Percentiles rank a stretch among this genome's conserved stretches.
phyloP scores from a whole-genome alignment of 202 grass and related monocot species.

The Hordeum pubiflorum region DNA sequence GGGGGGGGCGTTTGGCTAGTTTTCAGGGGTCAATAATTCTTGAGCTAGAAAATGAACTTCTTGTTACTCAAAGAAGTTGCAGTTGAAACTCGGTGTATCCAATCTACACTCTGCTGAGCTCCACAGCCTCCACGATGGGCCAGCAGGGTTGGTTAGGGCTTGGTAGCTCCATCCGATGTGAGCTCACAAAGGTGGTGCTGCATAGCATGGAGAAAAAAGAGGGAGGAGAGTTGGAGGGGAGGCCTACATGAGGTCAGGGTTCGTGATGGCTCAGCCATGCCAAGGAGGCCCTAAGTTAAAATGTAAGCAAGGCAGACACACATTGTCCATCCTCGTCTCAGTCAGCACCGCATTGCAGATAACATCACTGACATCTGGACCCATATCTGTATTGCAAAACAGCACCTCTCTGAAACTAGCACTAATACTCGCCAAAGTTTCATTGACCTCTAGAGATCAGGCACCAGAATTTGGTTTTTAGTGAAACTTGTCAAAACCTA shows the following conservation, averaged over 20 bases:
- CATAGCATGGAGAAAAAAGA: too few species aligned
- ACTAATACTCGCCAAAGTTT: neutral
- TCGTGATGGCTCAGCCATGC: neutral
- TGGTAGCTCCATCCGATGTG: too few species aligned
- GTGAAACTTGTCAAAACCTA: constrained; percentile 12
- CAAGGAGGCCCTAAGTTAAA: neutral
- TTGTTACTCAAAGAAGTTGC: neutral
- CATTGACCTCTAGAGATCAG: neutral
- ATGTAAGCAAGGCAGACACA: neutral
- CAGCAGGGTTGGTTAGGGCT: too few species aligned
- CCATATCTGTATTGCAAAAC: neutral
- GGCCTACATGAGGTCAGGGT: too few species aligned
- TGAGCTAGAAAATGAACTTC: neutral
- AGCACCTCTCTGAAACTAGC: neutral
- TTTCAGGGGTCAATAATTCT: neutral
- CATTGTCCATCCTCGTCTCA: neutral
- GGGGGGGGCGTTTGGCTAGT: neutral
- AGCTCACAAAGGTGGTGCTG: too few species aligned
- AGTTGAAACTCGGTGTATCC: neutral
- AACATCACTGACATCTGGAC: neutral
- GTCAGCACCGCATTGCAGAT: neutral
- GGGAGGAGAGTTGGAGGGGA: too few species aligned
- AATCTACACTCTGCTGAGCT: too few species aligned
- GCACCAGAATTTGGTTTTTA: neutral
- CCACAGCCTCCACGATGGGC: too few species aligned